Base-by-base conservation (phyloP, 192 early-diverging fungal genomes). In the Geosiphon pyriformis region DNA sequence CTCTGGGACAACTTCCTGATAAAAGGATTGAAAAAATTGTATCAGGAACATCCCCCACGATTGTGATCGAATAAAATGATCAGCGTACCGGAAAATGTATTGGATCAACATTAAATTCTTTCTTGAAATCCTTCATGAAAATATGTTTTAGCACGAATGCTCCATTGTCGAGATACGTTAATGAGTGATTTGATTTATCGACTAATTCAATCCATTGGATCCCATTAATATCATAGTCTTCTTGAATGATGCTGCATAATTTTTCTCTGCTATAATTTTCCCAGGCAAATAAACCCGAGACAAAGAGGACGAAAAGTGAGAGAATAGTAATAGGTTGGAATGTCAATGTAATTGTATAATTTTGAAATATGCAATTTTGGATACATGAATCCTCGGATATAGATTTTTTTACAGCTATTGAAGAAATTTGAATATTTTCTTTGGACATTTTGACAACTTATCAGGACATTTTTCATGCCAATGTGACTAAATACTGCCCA, bases 91-190 rank as follows among this genome's bases (percentile, higher is more conserved):
- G 34, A 29, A 37, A 66, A 56, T 66, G 3, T 29, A 66, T 23
- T 11, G 65, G 65, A 30, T 66, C 23, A 6, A 66, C 53, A 12
- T 46, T 18, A 56, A 66, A 66, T 57, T 42, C 65, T 26, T 56
- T 37, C 29, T 57, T 17, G 56, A 66, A 66, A 7, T 66, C 37
- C 1, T 66, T 53, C 53, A 66, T 55, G 27, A 18, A 66, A n/a
- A 66, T 66, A 30, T 57, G 65, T 47, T 50, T 26, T 6, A 49
- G 56, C 37, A 66, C 65, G 30, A 66, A 66, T 26, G 65, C 53
- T 46, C 65, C 65, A 29, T 29, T 55, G 22, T 57, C 54, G 26
- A 20, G 6, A 54, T 54, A n/a, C 4, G 6, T 54, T 12, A 26
- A 20, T 20, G 18, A 23, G 20, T n/a, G 4, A 26, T 26, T n/a